Conservation (phyloP, 2,329 filamentous ascomycete genomes). For the Pyricularia sp. region DNA sequence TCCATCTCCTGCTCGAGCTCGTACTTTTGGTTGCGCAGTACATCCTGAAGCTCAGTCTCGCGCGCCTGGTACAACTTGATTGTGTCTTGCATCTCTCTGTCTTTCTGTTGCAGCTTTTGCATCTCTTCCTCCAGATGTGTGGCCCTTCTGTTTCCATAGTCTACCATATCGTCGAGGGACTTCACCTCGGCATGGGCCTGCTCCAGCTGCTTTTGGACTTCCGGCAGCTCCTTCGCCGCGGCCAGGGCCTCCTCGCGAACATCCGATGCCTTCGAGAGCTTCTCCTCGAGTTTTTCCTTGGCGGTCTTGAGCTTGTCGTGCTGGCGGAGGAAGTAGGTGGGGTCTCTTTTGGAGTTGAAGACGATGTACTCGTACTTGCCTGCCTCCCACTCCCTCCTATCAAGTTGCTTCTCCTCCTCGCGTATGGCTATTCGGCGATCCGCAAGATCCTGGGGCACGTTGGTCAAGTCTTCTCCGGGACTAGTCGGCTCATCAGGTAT, state of each 20-base stretch:
- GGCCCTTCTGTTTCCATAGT: not conserved
- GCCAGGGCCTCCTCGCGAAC: not conserved
- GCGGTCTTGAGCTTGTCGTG: not conserved
- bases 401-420: no score
- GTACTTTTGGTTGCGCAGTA: not conserved
- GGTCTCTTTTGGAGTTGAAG: not conserved
- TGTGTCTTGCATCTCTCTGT: not conserved
- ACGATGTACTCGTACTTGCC: not conserved
- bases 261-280: not conserved
- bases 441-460: not conserved
- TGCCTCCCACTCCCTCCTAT: not conserved
- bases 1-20: not conserved
- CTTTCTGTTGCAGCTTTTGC: not conserved
- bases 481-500: no score
- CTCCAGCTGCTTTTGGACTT: not conserved
- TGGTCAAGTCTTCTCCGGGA: not conserved
- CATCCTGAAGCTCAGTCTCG: not conserved
- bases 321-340: not conserved
- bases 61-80: not conserved
- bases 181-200: not conserved
- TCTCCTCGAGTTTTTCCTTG: not conserved
- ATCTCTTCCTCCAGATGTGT: not conserved
- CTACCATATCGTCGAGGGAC: not conserved
- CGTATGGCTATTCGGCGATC: not conserved
- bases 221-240: not conserved